Evolutionary conservation across 305 asterid species (phyloP).

Genomic region (Fraxinus greggii): DNA sequence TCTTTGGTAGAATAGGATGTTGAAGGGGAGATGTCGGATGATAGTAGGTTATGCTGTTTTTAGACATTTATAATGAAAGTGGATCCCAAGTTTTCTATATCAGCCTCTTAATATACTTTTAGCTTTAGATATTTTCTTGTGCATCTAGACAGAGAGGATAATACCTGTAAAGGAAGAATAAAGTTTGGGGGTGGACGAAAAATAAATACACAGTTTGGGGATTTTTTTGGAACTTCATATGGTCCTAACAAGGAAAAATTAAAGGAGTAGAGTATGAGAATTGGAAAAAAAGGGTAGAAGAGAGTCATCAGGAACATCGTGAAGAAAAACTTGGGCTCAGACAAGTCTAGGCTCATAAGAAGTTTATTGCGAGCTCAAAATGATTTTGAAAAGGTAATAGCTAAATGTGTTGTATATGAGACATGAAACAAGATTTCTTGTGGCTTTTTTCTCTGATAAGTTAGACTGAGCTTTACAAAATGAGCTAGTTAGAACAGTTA

Average conservation of each 20-base stretch:
- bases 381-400: neutral
- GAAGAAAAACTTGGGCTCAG: neutral
- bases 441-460: neutral
- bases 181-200: neutral
- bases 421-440: neutral
- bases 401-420: neutral
- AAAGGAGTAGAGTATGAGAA: neutral
- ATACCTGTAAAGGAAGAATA: neutral
- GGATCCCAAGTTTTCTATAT: constrained; percentile 2
- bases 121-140: neutral
- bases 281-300: constrained; percentile 8
- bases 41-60: neutral
- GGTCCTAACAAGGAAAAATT: constrained; percentile 7
- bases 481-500: neutral
- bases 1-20: neutral
- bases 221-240: neutral
- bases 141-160: neutral
- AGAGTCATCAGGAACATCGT: constrained; percentile 8
- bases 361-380: neutral
- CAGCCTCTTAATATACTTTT: neutral
- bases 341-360: neutral
- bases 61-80: neutral
- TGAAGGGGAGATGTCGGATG: neutral
- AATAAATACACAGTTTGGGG: neutral
- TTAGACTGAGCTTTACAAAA: neutral